Evolutionary conservation across 768 basidiomycete genomes (phyloP).

Genomic region (Pholiota microspora): DNA sequence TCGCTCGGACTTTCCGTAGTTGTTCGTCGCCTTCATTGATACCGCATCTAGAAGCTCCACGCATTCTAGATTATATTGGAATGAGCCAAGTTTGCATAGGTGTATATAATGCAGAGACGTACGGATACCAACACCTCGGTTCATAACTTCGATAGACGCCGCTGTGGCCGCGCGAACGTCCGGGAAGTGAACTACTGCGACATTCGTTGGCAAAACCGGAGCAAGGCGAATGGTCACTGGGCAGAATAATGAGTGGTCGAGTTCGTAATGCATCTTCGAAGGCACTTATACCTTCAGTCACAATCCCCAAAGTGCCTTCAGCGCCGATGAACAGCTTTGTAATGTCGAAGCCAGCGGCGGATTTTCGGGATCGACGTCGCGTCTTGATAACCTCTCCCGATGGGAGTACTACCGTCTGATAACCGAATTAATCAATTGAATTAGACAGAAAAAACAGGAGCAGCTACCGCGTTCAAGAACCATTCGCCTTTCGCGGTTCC

Average conservation of each 20-base stretch:
- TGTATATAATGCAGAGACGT: constrained; percentile 23
- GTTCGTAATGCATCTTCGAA: not conserved
- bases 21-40: constrained; percentile 62
- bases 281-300: constrained; percentile 67
- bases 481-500: constrained; percentile 83
- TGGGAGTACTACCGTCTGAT: constrained; percentile 85
- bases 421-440: not conserved
- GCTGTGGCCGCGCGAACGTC: constrained; percentile 68
- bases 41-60: constrained; percentile 76
- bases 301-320: constrained; percentile 75
- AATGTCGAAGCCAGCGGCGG: constrained; percentile 80
- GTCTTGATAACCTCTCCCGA: constrained; percentile 92
- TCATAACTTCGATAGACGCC: constrained; percentile 70
- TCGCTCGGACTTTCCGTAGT: constrained; percentile 46
- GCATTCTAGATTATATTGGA: constrained; percentile 50
- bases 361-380: constrained; percentile 71
- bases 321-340: constrained; percentile 88
- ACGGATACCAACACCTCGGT: constrained; percentile 75
- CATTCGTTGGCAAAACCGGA: constrained; percentile 76
- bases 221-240: constrained; percentile 79
- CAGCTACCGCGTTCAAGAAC: constrained; percentile 77
- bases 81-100: not conserved
- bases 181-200: constrained; percentile 80
- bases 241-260: not conserved
- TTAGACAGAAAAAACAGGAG: not conserved